A percentile compares a stretch with the other conserved stretches of the same genome.
These are phyloP conservation scores for Trametes gibbosa DNA, from an alignment of 768 basidiomycete species.

Conservation along the genomic window DNA sequence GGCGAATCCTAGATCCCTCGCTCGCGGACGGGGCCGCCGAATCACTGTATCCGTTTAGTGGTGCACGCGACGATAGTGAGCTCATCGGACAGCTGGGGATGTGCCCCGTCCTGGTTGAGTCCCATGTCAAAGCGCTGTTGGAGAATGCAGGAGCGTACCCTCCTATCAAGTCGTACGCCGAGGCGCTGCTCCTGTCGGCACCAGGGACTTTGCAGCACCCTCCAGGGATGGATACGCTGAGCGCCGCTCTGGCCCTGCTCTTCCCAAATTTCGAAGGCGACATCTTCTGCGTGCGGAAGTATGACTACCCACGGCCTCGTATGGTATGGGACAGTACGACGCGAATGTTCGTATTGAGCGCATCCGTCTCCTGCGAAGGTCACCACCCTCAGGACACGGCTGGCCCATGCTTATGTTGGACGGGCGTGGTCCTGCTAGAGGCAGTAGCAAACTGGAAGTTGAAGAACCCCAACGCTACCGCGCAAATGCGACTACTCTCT, in stretches of 20 bases:
- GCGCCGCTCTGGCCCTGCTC: background rate
- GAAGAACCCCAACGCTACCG: background rate
- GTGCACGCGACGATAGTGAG: background rate
- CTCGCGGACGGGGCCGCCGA: background rate
- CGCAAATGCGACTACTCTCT: background rate
- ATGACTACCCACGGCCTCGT: background rate
- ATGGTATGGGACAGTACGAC: background rate
- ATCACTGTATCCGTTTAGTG: background rate
- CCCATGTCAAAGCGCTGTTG: background rate
- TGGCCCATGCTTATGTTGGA: conserved; percentile 6
- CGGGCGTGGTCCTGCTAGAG: background rate
- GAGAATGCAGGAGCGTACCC: background rate
- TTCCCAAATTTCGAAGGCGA: background rate
- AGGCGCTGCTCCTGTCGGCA: background rate
- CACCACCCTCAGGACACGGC: background rate
- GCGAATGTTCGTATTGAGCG: conserved; percentile 1
- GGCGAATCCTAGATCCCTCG: background rate
- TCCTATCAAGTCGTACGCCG: background rate
- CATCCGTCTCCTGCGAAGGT: background rate
- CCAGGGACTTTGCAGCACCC: background rate
- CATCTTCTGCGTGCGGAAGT: conserved; percentile 1
- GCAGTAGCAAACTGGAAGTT: conserved; percentile 1
- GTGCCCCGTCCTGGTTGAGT: background rate
- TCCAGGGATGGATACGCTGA: background rate
- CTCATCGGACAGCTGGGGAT: background rate